Evolutionary conservation across 202 grass and related monocot genomes (phyloP).

Genomic region (Bolboschoenoplectus hybrid): DNA sequence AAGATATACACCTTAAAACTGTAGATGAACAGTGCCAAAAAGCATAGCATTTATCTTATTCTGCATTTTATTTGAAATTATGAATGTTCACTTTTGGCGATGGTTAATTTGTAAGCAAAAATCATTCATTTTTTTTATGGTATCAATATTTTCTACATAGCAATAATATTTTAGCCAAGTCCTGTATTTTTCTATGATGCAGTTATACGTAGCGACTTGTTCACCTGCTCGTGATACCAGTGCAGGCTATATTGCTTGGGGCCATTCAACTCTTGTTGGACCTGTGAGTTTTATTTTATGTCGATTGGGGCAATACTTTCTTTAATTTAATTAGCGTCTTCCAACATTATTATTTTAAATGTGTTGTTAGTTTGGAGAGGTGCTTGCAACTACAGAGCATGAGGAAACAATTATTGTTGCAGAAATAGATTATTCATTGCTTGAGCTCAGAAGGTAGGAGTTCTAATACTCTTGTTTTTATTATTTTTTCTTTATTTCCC

Average conservation of each 20-base stretch:
- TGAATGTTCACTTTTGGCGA: neutral
- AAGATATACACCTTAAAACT: too few relatives aligned
- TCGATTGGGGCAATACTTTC: neutral
- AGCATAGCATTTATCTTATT: too few relatives aligned
- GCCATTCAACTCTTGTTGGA: conserved; percentile 93
- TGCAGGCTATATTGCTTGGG: conserved; percentile 88
- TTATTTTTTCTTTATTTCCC: neutral
- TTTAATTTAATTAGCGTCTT: neutral
- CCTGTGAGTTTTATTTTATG: conserved; percentile 63
- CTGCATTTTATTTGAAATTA: neutral
- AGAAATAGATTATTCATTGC: conserved; percentile 93
- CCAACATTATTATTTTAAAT: neutral
- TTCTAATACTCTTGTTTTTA: neutral
- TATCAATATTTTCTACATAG: conserved; percentile 12
- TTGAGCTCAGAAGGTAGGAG: conserved; percentile 75
- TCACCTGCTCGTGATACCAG: conserved; percentile 71
- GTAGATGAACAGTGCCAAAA: too few relatives aligned
- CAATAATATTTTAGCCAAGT: neutral
- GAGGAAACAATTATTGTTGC: conserved; percentile 70
- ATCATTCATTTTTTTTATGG: neutral
- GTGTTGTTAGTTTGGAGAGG: conserved; percentile 78
- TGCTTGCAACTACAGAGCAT: conserved; percentile 90
- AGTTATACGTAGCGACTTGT: conserved; percentile 96
- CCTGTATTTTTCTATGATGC: neutral
- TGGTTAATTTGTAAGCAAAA: too few relatives aligned